Percentiles rank a stretch among this genome's conserved stretches.
These are phyloP conservation scores for Lachancea cidri DNA, from an alignment of 805 yeast species.

Conservation along the genomic window DNA sequence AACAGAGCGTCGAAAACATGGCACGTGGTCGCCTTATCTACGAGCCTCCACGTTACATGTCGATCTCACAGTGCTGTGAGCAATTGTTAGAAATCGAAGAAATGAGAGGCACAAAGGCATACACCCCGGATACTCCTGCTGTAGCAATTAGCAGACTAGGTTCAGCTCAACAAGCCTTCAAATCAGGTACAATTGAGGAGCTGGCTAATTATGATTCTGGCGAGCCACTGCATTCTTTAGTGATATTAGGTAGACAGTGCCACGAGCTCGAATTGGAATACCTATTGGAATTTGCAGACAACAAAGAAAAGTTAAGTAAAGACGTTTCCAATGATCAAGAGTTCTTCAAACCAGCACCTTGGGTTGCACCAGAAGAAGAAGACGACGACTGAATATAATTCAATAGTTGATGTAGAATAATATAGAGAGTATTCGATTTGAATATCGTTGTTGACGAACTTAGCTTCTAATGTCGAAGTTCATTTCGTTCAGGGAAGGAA, in stretches of 20 bases:
- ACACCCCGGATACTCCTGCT: conserved; percentile 84
- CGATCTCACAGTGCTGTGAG: conserved; percentile 79
- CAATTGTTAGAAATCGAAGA: conserved; percentile 89
- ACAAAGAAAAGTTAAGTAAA: conserved; percentile 44
- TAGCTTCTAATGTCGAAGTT: too few relatives aligned
- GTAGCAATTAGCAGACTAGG: conserved; percentile 92
- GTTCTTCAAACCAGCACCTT: conserved; percentile 67
- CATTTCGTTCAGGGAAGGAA: too few relatives aligned
- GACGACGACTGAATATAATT: conserved; percentile 12
- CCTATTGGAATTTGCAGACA: conserved; percentile 67
- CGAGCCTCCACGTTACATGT: conserved; percentile 97
- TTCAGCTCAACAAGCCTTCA: conserved; percentile 73
- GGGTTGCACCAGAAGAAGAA: conserved; percentile 47
- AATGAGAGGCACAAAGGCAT: conserved; percentile 66
- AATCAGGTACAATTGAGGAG: conserved; percentile 78
- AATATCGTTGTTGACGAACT: too few relatives aligned
- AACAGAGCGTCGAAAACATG: conserved; percentile 90
- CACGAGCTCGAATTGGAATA: conserved; percentile 91
- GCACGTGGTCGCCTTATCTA: conserved; percentile 87
- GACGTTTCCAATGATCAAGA: conserved; percentile 54
- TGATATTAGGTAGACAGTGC: conserved; percentile 86
- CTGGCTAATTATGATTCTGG: conserved; percentile 84
- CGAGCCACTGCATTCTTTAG: conserved; percentile 87
- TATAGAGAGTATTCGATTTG: neutral
- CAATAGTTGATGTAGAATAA: too few relatives aligned